These are phyloP conservation scores for Haematococcus lacustris DNA, from an alignment of 139 green algal genomes.

Conservation along the genomic window DNA sequence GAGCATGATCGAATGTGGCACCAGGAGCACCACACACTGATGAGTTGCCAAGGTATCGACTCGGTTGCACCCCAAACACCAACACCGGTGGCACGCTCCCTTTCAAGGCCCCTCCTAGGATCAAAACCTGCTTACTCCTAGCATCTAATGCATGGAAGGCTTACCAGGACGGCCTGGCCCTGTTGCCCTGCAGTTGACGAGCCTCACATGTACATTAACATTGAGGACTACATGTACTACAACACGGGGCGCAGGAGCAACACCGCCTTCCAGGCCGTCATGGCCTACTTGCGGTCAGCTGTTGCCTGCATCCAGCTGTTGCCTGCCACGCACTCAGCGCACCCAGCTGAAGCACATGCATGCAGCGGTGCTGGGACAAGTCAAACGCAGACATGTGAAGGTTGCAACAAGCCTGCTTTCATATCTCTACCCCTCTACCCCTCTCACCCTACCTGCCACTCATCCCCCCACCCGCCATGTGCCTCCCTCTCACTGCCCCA, in stretches of 20 bases:
- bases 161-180: not conserved
- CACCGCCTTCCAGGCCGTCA: constrained; percentile 23
- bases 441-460: not conserved
- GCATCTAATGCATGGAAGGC: not conserved
- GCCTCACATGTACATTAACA: constrained; percentile 72
- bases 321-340: no score
- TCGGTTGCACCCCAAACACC: no score
- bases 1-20: no score
- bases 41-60: not conserved
- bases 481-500: not conserved
- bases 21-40: no score
- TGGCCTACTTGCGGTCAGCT: constrained; percentile 25
- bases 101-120: no score
- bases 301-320: no score
- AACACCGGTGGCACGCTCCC: no score
- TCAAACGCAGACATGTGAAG: not conserved
- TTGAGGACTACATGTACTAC: constrained; percentile 68
- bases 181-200: no score
- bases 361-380: no score
- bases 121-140: no score
- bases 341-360: not conserved
- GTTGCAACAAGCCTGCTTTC: not conserved
- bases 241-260: constrained; percentile 30
- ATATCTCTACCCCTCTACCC: not conserved
- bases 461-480: not conserved